Conservation (phyloP, 768 basidiomycete genomes). For the Amanita jacksonii region DNA sequence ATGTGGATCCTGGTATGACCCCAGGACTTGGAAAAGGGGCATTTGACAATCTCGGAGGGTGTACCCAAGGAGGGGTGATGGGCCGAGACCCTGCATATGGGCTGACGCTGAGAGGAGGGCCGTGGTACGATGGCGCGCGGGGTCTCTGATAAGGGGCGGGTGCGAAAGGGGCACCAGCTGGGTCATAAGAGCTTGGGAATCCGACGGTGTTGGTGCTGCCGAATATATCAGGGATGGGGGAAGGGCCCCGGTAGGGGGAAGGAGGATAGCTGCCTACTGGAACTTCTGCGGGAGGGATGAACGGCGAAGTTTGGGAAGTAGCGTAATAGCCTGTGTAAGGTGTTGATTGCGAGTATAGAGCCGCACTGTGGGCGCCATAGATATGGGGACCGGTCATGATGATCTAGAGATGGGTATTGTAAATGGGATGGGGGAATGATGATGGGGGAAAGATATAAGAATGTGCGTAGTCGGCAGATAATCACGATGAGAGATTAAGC, state of each 20-base stretch:
- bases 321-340: slow-evolving; percentile 5
- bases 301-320: slow-evolving; percentile 6
- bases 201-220: slow-evolving; percentile 4
- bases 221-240: too few species aligned
- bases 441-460: too few species aligned
- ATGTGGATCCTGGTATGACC: neutral
- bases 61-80: neutral
- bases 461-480: too few species aligned
- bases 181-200: slow-evolving; percentile 5
- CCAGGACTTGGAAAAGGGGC: slow-evolving; percentile 3
- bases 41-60: slow-evolving; percentile 3
- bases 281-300: slow-evolving; percentile 5
- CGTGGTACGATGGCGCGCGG: slow-evolving; percentile 8
- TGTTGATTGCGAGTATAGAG: neutral
- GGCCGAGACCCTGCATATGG: neutral
- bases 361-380: neutral
- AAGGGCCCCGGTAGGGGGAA: slow-evolving; percentile 6
- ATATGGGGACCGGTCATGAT: slow-evolving; percentile 5
- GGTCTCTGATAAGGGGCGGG: neutral
- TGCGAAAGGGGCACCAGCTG: too few species aligned
- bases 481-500: too few species aligned
- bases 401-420: neutral
- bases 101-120: neutral
- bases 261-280: slow-evolving; percentile 5
- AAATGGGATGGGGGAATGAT: too few species aligned